A percentile compares a stretch with the other conserved stretches of the same genome.
These are phyloP conservation scores for Colletotrichum tropicale DNA, from an alignment of 2,329 filamentous ascomycete species.

Conservation along the genomic window DNA sequence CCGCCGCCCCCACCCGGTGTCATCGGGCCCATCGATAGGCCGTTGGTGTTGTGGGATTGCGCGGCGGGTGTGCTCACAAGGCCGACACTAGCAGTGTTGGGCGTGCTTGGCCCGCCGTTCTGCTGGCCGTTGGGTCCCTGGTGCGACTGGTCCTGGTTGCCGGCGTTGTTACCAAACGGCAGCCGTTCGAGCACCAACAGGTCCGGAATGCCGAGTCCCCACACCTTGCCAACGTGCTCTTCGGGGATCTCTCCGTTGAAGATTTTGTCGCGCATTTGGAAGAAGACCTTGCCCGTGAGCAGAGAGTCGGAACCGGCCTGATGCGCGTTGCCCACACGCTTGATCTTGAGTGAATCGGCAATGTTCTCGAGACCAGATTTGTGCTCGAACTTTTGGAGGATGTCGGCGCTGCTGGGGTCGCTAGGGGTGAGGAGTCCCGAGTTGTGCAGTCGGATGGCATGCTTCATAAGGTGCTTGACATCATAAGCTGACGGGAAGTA, in stretches of 20 bases:
- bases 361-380: conserved; percentile 94
- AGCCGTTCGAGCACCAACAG: conserved; percentile 44
- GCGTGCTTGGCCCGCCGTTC: conserved; percentile 62
- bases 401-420: conserved; percentile 70
- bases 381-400: conserved; percentile 83
- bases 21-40: conserved; percentile 68
- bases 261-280: conserved; percentile 87
- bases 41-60: conserved; percentile 61
- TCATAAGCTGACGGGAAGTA: conserved; percentile 96
- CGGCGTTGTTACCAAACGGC: conserved; percentile 35
- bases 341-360: conserved; percentile 89
- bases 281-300: conserved; percentile 93
- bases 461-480: conserved; percentile 96
- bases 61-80: conserved; percentile 54
- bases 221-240: conserved; percentile 88
- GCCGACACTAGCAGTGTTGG: conserved; percentile 67
- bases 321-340: conserved; percentile 85
- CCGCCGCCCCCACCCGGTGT: conserved; percentile 79
- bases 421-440: conserved; percentile 66
- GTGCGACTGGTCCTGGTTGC: conserved; percentile 39
- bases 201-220: conserved; percentile 83
- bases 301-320: conserved; percentile 94
- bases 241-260: conserved; percentile 83
- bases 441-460: conserved; percentile 74
- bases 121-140: conserved; percentile 40